Percentiles rank a stretch among this genome's conserved stretches.
phyloP scores from a whole-genome alignment of 2,329 filamentous ascomycete genomes.

The Calonectria henricotiae region DNA sequence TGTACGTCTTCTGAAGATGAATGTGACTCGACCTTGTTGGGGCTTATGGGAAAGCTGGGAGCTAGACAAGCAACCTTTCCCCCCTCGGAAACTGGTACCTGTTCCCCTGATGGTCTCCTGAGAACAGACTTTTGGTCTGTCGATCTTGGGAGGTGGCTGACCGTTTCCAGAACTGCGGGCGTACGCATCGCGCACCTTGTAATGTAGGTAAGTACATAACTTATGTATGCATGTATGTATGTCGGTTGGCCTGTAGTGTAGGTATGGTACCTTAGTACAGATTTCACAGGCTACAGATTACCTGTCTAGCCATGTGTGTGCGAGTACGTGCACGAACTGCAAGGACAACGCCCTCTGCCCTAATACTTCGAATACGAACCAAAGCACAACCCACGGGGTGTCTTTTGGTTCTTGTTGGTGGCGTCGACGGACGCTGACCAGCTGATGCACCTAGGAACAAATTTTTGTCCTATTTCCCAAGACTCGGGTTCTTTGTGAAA shows the following conservation, averaged over 20 bases:
- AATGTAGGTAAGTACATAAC: not conserved
- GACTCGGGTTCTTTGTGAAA: slow-evolving; percentile 20
- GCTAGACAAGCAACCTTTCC: not conserved
- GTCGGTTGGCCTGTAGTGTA: too few relatives aligned
- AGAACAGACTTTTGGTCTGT: not conserved
- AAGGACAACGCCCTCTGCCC: not conserved
- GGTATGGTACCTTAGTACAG: not conserved
- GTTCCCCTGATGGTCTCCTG: not conserved
- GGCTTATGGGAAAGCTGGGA: not conserved
- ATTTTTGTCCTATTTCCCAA: slow-evolving; percentile 3
- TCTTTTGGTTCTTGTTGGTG: not conserved
- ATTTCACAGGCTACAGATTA: not conserved
- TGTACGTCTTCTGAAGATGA: not conserved
- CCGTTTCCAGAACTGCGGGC: slow-evolving; percentile 14
- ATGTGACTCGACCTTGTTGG: not conserved
- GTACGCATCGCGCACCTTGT: slow-evolving; percentile 6
- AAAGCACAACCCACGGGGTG: not conserved
- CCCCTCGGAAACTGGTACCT: not conserved
- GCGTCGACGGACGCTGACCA: not conserved
- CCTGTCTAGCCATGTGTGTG: not conserved
- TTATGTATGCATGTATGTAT: slow-evolving; percentile 1
- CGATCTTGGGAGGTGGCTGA: slow-evolving; percentile 18
- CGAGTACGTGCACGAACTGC: slow-evolving; percentile 2
- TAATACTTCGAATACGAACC: not conserved
- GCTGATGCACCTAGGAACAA: not conserved